Evolutionary conservation across 2,329 filamentous ascomycete genomes (phyloP).

Genomic region (Fusarium pseudograminearum): DNA sequence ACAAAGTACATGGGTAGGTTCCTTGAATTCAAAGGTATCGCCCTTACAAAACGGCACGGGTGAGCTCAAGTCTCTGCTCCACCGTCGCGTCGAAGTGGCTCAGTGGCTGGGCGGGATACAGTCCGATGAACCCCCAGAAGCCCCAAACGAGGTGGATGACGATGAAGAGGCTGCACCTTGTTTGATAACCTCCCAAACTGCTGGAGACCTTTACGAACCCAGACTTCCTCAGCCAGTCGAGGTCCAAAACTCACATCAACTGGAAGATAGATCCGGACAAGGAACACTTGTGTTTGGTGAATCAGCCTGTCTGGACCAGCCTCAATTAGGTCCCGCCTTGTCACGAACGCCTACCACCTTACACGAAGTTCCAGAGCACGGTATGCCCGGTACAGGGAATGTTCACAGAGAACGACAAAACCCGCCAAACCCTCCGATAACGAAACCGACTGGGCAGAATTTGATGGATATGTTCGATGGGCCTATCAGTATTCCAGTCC

Average conservation of each 20-base stretch:
- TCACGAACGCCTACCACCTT: conserved; percentile 11
- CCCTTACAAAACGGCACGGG: neutral
- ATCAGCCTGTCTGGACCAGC: neutral
- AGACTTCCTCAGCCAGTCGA: neutral
- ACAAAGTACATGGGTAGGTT: neutral
- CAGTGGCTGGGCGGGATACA: conserved; percentile 19
- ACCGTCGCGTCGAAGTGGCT: neutral
- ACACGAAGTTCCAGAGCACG: neutral
- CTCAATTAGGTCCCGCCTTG: conserved; percentile 16
- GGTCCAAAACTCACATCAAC: neutral
- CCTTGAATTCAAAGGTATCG: neutral
- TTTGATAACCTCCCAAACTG: neutral
- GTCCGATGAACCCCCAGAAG: neutral
- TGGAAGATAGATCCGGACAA: neutral
- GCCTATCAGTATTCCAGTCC: conserved; percentile 16
- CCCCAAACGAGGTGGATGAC: neutral
- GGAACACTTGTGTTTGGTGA: neutral
- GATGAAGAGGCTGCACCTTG: too few relatives aligned
- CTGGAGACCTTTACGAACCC: neutral
- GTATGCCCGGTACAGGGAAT: neutral
- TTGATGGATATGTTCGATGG: conserved; percentile 35
- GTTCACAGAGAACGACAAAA: neutral
- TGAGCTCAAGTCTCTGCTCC: neutral
- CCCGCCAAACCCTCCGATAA: neutral
- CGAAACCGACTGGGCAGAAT: neutral